Base-by-base conservation (phyloP, 2,329 filamentous ascomycete genomes). In the Neodidymelliopsis sp. region DNA sequence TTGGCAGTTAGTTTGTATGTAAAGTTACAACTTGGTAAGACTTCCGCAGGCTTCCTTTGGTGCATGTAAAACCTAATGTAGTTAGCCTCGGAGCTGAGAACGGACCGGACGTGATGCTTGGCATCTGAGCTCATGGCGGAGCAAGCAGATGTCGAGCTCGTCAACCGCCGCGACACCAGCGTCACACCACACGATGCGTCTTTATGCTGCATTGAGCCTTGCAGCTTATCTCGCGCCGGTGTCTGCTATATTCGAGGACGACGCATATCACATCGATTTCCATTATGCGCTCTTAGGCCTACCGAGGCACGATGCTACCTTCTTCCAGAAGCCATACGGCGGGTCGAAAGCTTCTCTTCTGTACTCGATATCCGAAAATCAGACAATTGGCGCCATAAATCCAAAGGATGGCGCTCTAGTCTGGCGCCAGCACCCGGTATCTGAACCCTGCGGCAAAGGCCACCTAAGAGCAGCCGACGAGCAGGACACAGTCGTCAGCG, bases 181-280 rank as follows among this genome's bases (percentile, higher is more conserved):
- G 49, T 36, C 45, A 57, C 49, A 57, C 54, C 41, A 22, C 43
- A 73, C 65, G 46, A 74, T 73, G 71, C 71, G 68, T 62, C 44
- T 72, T 43, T 50, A 68, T 70, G 70, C 62, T 63, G 63, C 64
- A 25, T 53, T 72, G 36, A 55, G 60, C 59, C 58, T 71, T 53
- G 65, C 66, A 64, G 70, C 71, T 54, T 69, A 70, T 49, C 71
- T 85, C 64, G 77, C 79, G 62, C 66, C 79, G 68, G 77, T 83
- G 40, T 70, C 75, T 66, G 90, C 91, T 58, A 85, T 97, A 52
- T 96, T 91, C 77, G 81, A 84, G 61, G 94, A 99, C 70, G 93
- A 99, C 74, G 91, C 95, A 60, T 92, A 87, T 77, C 83, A 90
- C 64, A 84, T 95, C 72, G 94, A 99, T 76, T 97, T 91, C 77